Base-by-base conservation (phyloP, 208 protist species). In the Angomonas deanei region DNA sequence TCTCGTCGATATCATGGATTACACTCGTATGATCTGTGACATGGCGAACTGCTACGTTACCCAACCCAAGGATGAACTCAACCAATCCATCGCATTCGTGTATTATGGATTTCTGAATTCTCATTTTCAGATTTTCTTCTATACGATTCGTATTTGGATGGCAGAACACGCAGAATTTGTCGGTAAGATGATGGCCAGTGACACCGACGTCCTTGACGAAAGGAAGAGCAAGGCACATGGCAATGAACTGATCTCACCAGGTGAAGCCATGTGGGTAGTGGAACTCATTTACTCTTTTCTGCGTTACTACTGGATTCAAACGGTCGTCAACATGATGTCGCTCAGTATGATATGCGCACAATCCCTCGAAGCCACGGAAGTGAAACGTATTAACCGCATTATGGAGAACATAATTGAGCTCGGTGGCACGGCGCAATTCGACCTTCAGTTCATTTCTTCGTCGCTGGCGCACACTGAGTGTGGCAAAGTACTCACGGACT, bases 391-490 rank as follows among this genome's bases (percentile, higher is more conserved):
- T 24, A 28, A 10, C 5, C 50, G 50, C 23, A 56, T 56, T 24
- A 28, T 24, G 6, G 50, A 56, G 24, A 56, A 56, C 27, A 33
- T 56, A 3, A 56, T 56, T 28, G 50, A 56, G 50, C 50, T 56
- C 50, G 28, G 21, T 5, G 28, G 28, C 6, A 30, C 21, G 5
- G 28, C 50, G 50, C 50, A 56, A 24, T 56, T n/a, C 28, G 50
- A 56, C 23, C 23, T 56, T 3, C 21, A 34, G 23, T 34, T 34
- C 24, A 56, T 56, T 11, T 28, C 50, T 11, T 33, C 21, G 5
- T 4, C n/a, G n/a, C 31, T 56, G 10, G 15, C 24, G 21, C 26
- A 56, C 50, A 33, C 10, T 24, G 50, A 28, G 50, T 28, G 26
- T 33, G 50, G 21, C 4, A 28, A 56, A 24, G 50, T 33, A 11